phyloP scores from a whole-genome alignment of 2,329 filamentous ascomycete species.

The Emydomyces testavorans region DNA sequence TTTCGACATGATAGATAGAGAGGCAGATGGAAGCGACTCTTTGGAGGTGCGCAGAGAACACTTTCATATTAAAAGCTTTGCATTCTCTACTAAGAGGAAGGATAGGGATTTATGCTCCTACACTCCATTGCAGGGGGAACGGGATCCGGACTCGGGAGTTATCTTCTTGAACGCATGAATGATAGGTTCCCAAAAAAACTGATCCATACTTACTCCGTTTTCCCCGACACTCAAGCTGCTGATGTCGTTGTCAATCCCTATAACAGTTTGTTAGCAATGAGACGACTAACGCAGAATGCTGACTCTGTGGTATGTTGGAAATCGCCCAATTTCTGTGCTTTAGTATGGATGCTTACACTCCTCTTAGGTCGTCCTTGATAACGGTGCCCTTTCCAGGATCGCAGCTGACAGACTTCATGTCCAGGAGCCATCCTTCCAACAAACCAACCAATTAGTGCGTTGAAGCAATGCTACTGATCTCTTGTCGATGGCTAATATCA shows the following conservation, averaged over 20 bases:
- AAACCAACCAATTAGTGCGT: slow-evolving; percentile 83
- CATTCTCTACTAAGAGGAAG: slow-evolving; percentile 5
- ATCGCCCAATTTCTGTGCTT: background rate
- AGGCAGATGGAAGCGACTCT: slow-evolving; percentile 95
- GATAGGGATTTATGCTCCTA: slow-evolving; percentile 88
- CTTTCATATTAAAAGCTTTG: background rate
- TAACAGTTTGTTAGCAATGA: slow-evolving; percentile 88
- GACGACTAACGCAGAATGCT: slow-evolving; percentile 84
- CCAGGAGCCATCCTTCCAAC: slow-evolving; percentile 88
- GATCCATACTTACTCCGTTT: slow-evolving; percentile 97
- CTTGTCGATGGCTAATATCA: slow-evolving; percentile 12
- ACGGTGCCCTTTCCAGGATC: slow-evolving; percentile 84
- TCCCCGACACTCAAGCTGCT: slow-evolving; percentile 79
- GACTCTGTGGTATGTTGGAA: slow-evolving; percentile 65
- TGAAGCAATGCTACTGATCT: background rate
- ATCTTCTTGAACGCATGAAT: slow-evolving; percentile 87
- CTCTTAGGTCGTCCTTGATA: slow-evolving; percentile 69
- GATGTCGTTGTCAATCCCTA: slow-evolving; percentile 98
- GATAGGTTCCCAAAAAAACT: slow-evolving; percentile 98
- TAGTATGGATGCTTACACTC: slow-evolving; percentile 18
- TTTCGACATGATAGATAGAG: slow-evolving; percentile 98
- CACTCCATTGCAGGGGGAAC: slow-evolving; percentile 97
- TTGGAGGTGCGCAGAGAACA: slow-evolving; percentile 52
- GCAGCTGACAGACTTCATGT: slow-evolving; percentile 90
- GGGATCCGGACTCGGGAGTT: slow-evolving; percentile 89